phyloP scores from a whole-genome alignment of 352 stramenopile species.

The Plasmopara muralis region DNA sequence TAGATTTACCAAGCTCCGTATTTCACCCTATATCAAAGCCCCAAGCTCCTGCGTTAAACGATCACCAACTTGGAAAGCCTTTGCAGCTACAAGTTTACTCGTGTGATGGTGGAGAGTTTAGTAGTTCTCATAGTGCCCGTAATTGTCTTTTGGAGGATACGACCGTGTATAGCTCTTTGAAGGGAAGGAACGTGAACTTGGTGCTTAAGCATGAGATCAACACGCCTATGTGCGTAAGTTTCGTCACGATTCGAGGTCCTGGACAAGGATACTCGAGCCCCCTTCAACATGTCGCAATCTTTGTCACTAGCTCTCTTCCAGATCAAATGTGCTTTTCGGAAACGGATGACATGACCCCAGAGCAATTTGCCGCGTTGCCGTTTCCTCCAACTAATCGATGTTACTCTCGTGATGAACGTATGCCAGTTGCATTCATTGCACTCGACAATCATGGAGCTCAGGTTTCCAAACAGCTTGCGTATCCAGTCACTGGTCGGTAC shows the following conservation, averaged over 20 bases:
- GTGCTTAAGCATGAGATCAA: slow-evolving; percentile 74
- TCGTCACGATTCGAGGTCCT: slow-evolving; percentile 61
- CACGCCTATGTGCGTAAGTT: slow-evolving; percentile 74
- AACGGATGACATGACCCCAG: slow-evolving; percentile 62
- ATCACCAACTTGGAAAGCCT: slow-evolving; percentile 64
- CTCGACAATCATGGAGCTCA: slow-evolving; percentile 71
- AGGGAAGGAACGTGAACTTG: slow-evolving; percentile 68
- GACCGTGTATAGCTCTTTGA: slow-evolving; percentile 74
- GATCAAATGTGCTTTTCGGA: slow-evolving; percentile 42
- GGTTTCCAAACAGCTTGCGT: slow-evolving; percentile 68
- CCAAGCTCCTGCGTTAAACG: slow-evolving; percentile 43
- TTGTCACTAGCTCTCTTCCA: slow-evolving; percentile 58
- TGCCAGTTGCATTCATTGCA: slow-evolving; percentile 73
- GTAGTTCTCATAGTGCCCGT: slow-evolving; percentile 45
- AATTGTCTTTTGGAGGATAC: slow-evolving; percentile 77
- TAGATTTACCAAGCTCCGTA: slow-evolving; percentile 38
- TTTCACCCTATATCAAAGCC: slow-evolving; percentile 32
- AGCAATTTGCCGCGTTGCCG: slow-evolving; percentile 72
- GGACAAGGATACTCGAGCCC: slow-evolving; percentile 77
- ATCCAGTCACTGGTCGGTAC: slow-evolving; percentile 64
- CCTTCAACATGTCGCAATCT: slow-evolving; percentile 51
- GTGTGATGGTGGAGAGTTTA: slow-evolving; percentile 81
- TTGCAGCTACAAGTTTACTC: slow-evolving; percentile 58
- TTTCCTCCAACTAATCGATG: slow-evolving; percentile 46
- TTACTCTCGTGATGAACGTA: slow-evolving; percentile 47